phyloP scores from a whole-genome alignment of 2,329 filamentous ascomycete species.

The Alternaria sp. region DNA sequence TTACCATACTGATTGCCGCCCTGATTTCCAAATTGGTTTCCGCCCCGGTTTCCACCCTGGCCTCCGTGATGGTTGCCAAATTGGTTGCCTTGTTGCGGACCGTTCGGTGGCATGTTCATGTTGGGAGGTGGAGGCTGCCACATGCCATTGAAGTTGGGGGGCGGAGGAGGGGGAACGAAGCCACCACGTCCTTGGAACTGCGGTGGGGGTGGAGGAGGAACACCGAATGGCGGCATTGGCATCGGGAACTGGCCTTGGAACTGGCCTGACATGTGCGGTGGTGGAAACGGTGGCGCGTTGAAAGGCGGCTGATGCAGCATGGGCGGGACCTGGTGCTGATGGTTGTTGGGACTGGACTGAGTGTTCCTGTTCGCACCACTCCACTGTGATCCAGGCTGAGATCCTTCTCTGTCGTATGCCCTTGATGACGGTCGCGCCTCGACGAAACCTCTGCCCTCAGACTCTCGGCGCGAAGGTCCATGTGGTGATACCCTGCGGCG shows the following conservation, averaged over 20 bases:
- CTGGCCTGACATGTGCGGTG: constrained; percentile 21
- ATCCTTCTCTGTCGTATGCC: constrained; percentile 8
- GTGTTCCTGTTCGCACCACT: constrained; percentile 7
- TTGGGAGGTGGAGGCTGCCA: constrained; percentile 29
- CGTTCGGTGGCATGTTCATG: constrained; percentile 22
- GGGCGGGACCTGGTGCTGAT: constrained; percentile 13
- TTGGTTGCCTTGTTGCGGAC: constrained; percentile 8
- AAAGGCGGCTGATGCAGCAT: constrained; percentile 17
- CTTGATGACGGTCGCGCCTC: constrained; percentile 14
- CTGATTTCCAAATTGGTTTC: constrained; percentile 8
- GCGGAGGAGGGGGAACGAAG: constrained; percentile 33
- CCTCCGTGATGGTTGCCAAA: constrained; percentile 12
- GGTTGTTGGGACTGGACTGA: constrained; percentile 7
- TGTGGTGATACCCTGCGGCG: constrained; percentile 18
- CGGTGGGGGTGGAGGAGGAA: constrained; percentile 28
- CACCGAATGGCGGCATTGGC: constrained; percentile 23
- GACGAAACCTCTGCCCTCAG: constrained; percentile 13
- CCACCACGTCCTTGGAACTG: constrained; percentile 22
- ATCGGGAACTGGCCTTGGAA: constrained; percentile 26
- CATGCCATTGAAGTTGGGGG: constrained; percentile 30
- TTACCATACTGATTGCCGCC: constrained; percentile 9
- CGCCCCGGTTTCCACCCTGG: constrained; percentile 15
- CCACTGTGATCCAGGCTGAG: constrained; percentile 19
- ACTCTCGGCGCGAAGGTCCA: neutral
- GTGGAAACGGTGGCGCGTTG: constrained; percentile 26